phyloP scores from a whole-genome alignment of 164 flowering plant genomes.

The Magnolia kwangsiensis region DNA sequence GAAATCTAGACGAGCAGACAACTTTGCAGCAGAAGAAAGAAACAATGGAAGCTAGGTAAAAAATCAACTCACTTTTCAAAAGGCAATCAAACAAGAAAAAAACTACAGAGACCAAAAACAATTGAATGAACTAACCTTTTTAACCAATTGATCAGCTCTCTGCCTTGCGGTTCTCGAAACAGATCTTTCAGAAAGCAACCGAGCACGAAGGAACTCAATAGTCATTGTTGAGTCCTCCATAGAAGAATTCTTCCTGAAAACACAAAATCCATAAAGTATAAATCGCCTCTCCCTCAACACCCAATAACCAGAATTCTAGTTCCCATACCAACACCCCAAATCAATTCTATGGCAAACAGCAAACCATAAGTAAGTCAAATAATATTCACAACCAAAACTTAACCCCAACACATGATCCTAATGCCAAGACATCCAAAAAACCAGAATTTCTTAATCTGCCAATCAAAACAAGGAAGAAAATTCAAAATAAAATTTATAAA shows the following conservation, averaged over 20 bases:
- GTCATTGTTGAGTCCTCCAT: slow-evolving; percentile 75
- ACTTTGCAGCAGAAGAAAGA: background rate
- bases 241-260: slow-evolving; percentile 25
- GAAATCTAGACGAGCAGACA: background rate
- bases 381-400: no score
- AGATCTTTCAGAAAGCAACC: slow-evolving; percentile 82
- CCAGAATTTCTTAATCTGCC: no score
- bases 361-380: background rate
- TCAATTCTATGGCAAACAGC: background rate
- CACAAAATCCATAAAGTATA: background rate
- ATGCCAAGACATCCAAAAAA: no score
- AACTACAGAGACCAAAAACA: slow-evolving; percentile 1
- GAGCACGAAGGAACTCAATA: slow-evolving; percentile 81
- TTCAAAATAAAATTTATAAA: no score
- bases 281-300: background rate
- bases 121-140: slow-evolving; percentile 44
- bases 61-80: background rate
- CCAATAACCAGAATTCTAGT: background rate
- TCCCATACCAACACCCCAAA: background rate
- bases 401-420: background rate
- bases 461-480: no score
- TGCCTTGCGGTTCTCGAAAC: slow-evolving; percentile 71
- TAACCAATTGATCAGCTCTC: slow-evolving; percentile 79
- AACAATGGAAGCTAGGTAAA: no score
- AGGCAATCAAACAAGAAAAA: background rate